Percentiles rank a stretch among this genome's conserved stretches.
phyloP scores from a whole-genome alignment of 2,329 filamentous ascomycete genomes.

The Aureobasidium sp. region DNA sequence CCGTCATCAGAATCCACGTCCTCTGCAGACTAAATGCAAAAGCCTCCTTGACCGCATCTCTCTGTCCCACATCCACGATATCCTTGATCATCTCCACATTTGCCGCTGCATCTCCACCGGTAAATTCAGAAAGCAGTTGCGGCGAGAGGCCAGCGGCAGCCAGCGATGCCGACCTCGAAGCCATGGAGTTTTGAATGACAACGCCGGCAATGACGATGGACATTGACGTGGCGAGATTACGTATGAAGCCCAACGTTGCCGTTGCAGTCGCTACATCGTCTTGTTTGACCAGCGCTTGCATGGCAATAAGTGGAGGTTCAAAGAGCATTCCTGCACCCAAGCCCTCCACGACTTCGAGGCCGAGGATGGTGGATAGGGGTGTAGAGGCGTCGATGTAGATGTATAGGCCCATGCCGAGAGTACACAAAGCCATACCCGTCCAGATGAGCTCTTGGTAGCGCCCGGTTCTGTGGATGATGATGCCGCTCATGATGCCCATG shows the following conservation, averaged over 20 bases:
- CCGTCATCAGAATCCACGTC: slow-evolving; percentile 44
- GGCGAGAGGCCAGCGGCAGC: slow-evolving; percentile 20
- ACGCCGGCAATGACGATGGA: slow-evolving; percentile 46
- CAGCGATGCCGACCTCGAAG: slow-evolving; percentile 12
- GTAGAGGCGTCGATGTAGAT: slow-evolving; percentile 35
- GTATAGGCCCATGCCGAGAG: slow-evolving; percentile 43
- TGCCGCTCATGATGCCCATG: slow-evolving; percentile 39
- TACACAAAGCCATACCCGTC: slow-evolving; percentile 36
- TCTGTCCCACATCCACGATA: slow-evolving; percentile 34
- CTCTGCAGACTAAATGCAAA: slow-evolving; percentile 45
- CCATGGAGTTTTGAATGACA: slow-evolving; percentile 44
- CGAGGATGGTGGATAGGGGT: slow-evolving; percentile 37
- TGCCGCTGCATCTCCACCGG: slow-evolving; percentile 40
- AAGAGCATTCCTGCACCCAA: slow-evolving; percentile 48
- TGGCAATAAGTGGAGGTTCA: slow-evolving; percentile 48
- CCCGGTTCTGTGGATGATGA: slow-evolving; percentile 46
- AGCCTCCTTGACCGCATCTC: slow-evolving; percentile 37
- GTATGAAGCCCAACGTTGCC: slow-evolving; percentile 44
- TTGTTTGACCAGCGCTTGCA: slow-evolving; percentile 48
- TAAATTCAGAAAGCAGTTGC: slow-evolving; percentile 30
- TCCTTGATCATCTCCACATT: slow-evolving; percentile 39
- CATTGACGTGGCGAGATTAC: slow-evolving; percentile 39
- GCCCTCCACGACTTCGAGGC: slow-evolving; percentile 45
- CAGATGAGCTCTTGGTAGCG: slow-evolving; percentile 43
- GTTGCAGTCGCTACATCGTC: slow-evolving; percentile 46